A percentile compares a stretch with the other conserved stretches of the same genome.
phyloP scores from a whole-genome alignment of 78 protist species.

The Polysphondylium violaceum region DNA sequence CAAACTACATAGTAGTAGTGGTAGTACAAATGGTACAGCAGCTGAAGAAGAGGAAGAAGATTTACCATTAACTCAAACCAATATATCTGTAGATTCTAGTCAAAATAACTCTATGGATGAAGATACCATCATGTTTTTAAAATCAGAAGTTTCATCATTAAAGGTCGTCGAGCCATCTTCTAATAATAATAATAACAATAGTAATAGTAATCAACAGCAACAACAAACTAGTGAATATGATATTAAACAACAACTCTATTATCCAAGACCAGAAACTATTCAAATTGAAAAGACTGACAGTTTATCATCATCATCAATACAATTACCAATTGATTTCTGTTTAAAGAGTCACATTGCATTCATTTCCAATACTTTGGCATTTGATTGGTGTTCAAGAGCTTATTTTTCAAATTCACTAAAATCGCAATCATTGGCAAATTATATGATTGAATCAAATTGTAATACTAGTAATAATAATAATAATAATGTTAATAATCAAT shows the following conservation, averaged over 20 bases:
- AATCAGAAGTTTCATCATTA: background rate
- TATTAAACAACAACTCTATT: conserved; percentile 13
- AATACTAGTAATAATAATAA: no score
- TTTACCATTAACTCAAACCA: background rate
- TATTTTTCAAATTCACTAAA: background rate
- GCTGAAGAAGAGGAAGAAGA: background rate
- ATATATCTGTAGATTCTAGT: background rate
- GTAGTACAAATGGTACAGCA: background rate
- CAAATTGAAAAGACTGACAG: background rate
- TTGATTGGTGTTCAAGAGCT: conserved; percentile 28
- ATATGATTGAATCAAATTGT: no score
- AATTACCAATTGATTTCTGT: conserved; percentile 42
- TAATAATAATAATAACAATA: no score
- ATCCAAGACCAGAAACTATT: conserved; percentile 12
- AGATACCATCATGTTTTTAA: background rate
- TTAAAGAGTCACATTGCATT: conserved; percentile 19
- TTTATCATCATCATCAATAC: background rate
- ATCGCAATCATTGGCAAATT: background rate
- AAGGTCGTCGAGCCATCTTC: background rate
- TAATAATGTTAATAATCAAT: no score
- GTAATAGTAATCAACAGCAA: no score
- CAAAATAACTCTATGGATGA: background rate
- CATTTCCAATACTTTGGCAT: background rate
- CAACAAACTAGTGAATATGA: background rate
- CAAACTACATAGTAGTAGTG: no score